Conservation (phyloP, 75 land plant species). For the Azolla pinnata region DNA sequence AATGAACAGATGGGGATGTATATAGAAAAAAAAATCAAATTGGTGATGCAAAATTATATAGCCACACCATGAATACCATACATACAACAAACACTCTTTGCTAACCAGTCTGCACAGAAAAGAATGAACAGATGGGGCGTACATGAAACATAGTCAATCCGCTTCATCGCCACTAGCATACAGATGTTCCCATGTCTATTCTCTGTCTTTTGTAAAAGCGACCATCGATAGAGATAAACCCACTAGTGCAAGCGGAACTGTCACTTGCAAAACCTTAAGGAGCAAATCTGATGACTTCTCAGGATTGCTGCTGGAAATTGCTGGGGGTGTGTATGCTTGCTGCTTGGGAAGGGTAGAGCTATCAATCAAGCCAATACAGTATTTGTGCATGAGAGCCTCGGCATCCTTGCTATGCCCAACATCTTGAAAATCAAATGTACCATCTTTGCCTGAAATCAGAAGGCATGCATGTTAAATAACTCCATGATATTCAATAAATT, state of each 20-base stretch:
- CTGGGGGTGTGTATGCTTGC: slow-evolving; percentile 40
- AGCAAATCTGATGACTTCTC: slow-evolving; percentile 41
- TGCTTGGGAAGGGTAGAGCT: slow-evolving; percentile 43
- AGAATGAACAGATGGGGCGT: no score
- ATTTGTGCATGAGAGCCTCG: slow-evolving; percentile 36
- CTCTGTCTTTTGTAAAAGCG: slow-evolving; percentile 41
- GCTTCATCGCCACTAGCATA: no score
- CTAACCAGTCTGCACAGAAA: no score
- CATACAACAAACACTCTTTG: no score
- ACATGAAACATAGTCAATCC: no score
- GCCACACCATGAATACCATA: no score
- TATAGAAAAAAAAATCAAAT: no score
- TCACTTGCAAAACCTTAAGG: slow-evolving; percentile 54
- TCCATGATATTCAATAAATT: neutral
- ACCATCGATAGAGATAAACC: slow-evolving; percentile 49
- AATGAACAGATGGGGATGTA: no score
- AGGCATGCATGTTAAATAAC: neutral
- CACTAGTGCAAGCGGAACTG: slow-evolving; percentile 52
- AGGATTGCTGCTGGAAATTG: slow-evolving; percentile 40
- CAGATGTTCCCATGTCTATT: no score
- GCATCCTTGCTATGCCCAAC: slow-evolving; percentile 60
- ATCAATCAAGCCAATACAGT: slow-evolving; percentile 50
- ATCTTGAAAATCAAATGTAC: slow-evolving; percentile 65
- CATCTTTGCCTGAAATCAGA: slow-evolving; percentile 45
- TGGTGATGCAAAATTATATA: no score